Evolutionary conservation across 1,284 basidiomycete genomes (phyloP).

Genomic region (Hemileia vastatrix): DNA sequence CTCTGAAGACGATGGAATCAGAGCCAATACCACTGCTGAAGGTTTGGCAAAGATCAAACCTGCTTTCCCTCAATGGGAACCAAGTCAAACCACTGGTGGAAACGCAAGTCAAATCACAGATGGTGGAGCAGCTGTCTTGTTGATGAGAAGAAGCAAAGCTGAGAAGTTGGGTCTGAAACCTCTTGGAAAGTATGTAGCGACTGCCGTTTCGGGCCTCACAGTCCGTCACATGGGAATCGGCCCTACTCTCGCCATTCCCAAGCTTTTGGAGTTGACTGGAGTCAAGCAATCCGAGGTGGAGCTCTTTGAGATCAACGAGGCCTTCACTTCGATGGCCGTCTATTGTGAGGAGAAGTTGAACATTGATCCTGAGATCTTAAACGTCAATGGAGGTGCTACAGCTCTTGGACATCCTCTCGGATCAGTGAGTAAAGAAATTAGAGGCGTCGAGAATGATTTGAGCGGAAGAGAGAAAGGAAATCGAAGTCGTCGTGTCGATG

Average conservation of each 20-base stretch:
- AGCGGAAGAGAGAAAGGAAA: too few species aligned
- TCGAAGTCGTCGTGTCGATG: too few species aligned
- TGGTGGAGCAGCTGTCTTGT: slow-evolving; percentile 69
- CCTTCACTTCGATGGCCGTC: slow-evolving; percentile 26
- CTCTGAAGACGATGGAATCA: slow-evolving; percentile 69
- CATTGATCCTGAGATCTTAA: slow-evolving; percentile 34
- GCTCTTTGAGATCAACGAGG: slow-evolving; percentile 40
- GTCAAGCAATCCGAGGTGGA: slow-evolving; percentile 43
- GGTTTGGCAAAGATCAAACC: slow-evolving; percentile 58
- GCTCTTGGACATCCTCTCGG: slow-evolving; percentile 76
- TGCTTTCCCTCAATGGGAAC: slow-evolving; percentile 82
- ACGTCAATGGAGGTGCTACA: slow-evolving; percentile 82
- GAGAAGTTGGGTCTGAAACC: slow-evolving; percentile 64
- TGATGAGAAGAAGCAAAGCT: slow-evolving; percentile 78
- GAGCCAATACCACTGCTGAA: slow-evolving; percentile 65
- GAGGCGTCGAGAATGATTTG: too few species aligned
- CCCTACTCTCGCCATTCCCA: slow-evolving; percentile 34
- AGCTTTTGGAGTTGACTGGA: slow-evolving; percentile 41
- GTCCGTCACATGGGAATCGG: slow-evolving; percentile 42
- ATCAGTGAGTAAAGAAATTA: too few species aligned
- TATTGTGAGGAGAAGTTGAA: slow-evolving; percentile 43
- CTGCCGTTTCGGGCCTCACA: slow-evolving; percentile 57
- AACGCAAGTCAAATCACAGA: slow-evolving; percentile 76
- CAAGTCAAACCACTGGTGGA: slow-evolving; percentile 68
- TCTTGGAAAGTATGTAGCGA: slow-evolving; percentile 67